Evolutionary conservation across 176 grass and related monocot species (phyloP), one percentile per base, ranked within the genome.

Genomic region (Typha latifolia): DNA sequence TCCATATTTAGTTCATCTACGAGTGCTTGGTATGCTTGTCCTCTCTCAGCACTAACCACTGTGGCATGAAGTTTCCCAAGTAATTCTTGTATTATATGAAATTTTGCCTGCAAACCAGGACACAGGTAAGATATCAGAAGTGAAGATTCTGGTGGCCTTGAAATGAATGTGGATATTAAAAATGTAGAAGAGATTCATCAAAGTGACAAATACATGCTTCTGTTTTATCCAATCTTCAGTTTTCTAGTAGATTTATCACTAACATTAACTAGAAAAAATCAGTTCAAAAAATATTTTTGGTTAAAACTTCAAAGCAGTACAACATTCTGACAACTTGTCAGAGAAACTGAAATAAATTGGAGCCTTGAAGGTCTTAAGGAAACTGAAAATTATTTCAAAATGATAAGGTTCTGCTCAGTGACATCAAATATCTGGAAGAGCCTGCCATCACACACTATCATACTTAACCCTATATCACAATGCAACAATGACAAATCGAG

Each of bases 11-110:
- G 80, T 67, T 97, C 93, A 70, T 84, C 69, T 11, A 89, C 81
- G 29, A 97, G 82, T 74, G 75, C 55, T 80, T 70, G 66, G 68
- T 92, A 97, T n/a, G 74, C 82, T 78, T 87, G 81, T 20, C 94
- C 94, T 82, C 85, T 84, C 90, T 99, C 67, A 0, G 82, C 82
- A 71, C 83, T 93, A 71, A 99, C 85, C 22, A 93, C 85, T 29
- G 83, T 84, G 76, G 94, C 89, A 71, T 97, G 56, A 69, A 93
- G 77, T 75, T 93, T 99, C 68, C 89, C 78, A 55, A 99, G 86
- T 69, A 99, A 70, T 73, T 93, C 94, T n/a, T 92, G 89, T 69
- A 99, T 90, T 87, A 99, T 81, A 73, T 90, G 69, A 65, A 99
- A 82, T 77, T 99, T 89, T 69, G 94, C 94, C 88, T 96, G 78